Evolutionary conservation across 768 basidiomycete genomes (phyloP), one percentile per base, ranked within the genome.

Genomic region (Lentinula edodes): DNA sequence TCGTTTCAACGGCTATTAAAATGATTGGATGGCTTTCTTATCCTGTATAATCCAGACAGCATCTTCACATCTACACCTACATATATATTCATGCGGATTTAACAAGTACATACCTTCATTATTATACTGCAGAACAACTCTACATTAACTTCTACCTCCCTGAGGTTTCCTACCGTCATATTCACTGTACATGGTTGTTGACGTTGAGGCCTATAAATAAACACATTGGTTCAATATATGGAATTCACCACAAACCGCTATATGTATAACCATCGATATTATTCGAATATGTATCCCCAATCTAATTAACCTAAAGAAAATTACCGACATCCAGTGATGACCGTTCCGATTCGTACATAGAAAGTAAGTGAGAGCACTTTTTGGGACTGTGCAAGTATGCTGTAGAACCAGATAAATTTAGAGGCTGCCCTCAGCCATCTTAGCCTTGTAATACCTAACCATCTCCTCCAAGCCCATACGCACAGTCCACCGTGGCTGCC

Each of bases 401-500:
- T 7, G 16, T 3, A 23, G 48, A 32, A 16, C 9, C 20, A n/a
- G 23, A 28, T 23, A 10, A 23, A 10, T 51, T 18, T 80, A 91
- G 42, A 92, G 77, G 69, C 87, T 89, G 32, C 92, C 92, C 73
- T 94, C 92, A 2, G 82, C 84, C 83, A 94, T 89, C 75, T 89
- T 93, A 18, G 88, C 85, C 74, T 92, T 93, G 79, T 94, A 96
- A 74, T 94, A 96, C 62, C 90, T 77, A 39, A 93, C 89, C 90
- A 95, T 96, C 78, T 96, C 95, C 76, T 94, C 93, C 54, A 98
- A 73, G 32, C 95, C 95, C 87, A 93, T 94, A 65, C 85, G 83
- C 53, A 97, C 91, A 35, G 88, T 89, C 93, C 95, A 99, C 68
- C 86, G 81, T 12, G 96, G 94, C 72, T 96, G 87, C 97, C 97